Percentiles rank a stretch among this genome's conserved stretches.
Evolutionary conservation across 2,329 filamentous ascomycete genomes (phyloP).

Genomic region (Trichoderma harzianum): DNA sequence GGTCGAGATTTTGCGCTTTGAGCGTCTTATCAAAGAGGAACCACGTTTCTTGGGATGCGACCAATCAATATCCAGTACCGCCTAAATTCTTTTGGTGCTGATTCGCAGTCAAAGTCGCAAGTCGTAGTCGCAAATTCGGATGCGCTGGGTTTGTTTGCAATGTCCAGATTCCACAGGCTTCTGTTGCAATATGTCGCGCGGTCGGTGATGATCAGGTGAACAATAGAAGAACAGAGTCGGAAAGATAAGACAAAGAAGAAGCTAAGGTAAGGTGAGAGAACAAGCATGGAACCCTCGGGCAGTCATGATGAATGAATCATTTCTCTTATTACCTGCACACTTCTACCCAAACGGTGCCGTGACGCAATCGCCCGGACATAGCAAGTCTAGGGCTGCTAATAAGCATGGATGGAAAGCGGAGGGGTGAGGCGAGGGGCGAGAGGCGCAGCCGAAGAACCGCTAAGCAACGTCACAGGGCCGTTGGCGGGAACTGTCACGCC

Average conservation of each 20-base stretch:
- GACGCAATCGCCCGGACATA: slow-evolving; percentile 19
- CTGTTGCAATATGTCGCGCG: neutral
- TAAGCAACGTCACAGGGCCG: slow-evolving; percentile 13
- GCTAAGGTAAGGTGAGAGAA: neutral
- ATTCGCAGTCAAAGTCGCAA: neutral
- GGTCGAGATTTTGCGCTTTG: neutral
- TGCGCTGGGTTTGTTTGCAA: neutral
- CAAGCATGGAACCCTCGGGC: neutral
- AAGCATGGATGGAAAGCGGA: neutral
- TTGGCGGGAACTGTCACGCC: neutral
- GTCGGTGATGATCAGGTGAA: neutral
- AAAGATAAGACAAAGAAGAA: neutral
- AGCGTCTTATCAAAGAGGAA: neutral
- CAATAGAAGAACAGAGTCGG: neutral
- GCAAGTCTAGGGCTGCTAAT: neutral
- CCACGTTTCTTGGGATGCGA: neutral
- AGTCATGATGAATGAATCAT: neutral
- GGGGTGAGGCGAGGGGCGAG: slow-evolving; percentile 6
- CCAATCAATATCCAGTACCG: neutral
- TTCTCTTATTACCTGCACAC: neutral
- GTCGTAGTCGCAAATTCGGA: slow-evolving; percentile 1
- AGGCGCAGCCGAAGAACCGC: slow-evolving; percentile 7
- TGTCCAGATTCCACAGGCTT: neutral
- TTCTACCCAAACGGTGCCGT: slow-evolving; percentile 1
- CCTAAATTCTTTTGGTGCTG: neutral